These are phyloP conservation scores for Termitomyces sp. DNA, from an alignment of 768 basidiomycete species.

Conservation along the genomic window DNA sequence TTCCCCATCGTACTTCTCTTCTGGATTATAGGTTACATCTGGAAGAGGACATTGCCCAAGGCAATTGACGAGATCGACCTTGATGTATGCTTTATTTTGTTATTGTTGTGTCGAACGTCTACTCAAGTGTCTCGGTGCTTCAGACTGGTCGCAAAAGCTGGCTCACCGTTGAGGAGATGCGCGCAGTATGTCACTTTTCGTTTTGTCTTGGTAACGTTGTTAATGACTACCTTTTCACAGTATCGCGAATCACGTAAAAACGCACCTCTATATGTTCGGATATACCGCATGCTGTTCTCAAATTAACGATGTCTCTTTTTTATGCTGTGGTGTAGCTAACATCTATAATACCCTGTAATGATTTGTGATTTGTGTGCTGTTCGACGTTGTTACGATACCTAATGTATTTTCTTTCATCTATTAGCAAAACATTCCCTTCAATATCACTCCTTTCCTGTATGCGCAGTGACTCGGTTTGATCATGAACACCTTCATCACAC, in stretches of 20 bases:
- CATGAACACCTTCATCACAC: too few species aligned
- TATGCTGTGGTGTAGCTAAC: not conserved
- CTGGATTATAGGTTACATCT: slow-evolving; percentile 32
- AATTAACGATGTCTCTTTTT: slow-evolving; percentile 21
- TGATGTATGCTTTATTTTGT: slow-evolving; percentile 23
- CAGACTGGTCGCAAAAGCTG: slow-evolving; percentile 43
- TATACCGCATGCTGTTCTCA: slow-evolving; percentile 38
- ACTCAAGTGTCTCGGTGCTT: not conserved
- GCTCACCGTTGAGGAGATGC: slow-evolving; percentile 43
- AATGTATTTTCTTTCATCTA: not conserved
- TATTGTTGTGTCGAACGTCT: not conserved
- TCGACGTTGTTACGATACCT: not conserved
- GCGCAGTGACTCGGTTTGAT: too few species aligned
- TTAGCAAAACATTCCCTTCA: too few species aligned
- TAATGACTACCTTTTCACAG: slow-evolving; percentile 11
- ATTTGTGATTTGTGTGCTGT: not conserved
- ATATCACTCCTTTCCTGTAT: too few species aligned
- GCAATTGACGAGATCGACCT: slow-evolving; percentile 37
- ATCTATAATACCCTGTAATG: slow-evolving; percentile 5
- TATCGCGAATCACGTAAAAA: slow-evolving; percentile 33
- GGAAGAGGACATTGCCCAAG: slow-evolving; percentile 38
- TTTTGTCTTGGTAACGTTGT: not conserved
- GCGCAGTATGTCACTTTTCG: slow-evolving; percentile 23
- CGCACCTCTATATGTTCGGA: slow-evolving; percentile 33
- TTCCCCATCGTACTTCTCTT: slow-evolving; percentile 36